phyloP scores from a whole-genome alignment of 2,329 filamentous ascomycete genomes.

The Phialophora expanda region DNA sequence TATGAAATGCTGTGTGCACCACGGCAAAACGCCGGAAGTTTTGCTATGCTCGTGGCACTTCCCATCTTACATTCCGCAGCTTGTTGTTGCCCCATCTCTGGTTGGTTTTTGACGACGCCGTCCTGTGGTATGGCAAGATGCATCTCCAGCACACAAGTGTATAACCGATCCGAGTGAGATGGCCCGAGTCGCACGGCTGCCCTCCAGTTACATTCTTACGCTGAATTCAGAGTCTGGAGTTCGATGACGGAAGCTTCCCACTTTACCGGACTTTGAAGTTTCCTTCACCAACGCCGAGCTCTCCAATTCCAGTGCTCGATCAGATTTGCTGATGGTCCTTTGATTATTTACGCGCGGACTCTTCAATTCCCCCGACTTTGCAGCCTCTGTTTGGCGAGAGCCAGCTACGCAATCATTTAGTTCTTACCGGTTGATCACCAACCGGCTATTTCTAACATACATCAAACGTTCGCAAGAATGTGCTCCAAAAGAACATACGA shows the following conservation, averaged over 20 bases:
- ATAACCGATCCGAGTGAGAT: not conserved
- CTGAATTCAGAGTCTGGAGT: not conserved
- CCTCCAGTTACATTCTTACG: not conserved
- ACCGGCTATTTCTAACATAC: not conserved
- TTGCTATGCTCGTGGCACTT: too few relatives aligned
- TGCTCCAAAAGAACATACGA: not conserved
- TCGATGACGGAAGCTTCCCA: not conserved
- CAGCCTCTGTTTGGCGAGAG: not conserved
- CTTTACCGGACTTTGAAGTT: not conserved
- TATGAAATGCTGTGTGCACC: too few relatives aligned
- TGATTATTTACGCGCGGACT: not conserved
- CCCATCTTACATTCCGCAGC: too few relatives aligned
- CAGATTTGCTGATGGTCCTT: too few relatives aligned
- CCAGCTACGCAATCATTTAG: not conserved
- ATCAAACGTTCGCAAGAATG: not conserved
- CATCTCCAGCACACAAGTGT: too few relatives aligned
- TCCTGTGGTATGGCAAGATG: too few relatives aligned
- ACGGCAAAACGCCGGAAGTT: too few relatives aligned
- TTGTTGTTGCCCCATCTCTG: too few relatives aligned
- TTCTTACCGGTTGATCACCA: not conserved
- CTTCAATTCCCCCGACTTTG: not conserved
- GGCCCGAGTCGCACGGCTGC: not conserved
- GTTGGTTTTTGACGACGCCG: too few relatives aligned
- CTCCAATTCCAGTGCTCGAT: not conserved
- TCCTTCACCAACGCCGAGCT: not conserved